These are phyloP conservation scores for Pseudocercospora eumusae DNA, from an alignment of 2,329 filamentous ascomycete species.

Conservation along the genomic window DNA sequence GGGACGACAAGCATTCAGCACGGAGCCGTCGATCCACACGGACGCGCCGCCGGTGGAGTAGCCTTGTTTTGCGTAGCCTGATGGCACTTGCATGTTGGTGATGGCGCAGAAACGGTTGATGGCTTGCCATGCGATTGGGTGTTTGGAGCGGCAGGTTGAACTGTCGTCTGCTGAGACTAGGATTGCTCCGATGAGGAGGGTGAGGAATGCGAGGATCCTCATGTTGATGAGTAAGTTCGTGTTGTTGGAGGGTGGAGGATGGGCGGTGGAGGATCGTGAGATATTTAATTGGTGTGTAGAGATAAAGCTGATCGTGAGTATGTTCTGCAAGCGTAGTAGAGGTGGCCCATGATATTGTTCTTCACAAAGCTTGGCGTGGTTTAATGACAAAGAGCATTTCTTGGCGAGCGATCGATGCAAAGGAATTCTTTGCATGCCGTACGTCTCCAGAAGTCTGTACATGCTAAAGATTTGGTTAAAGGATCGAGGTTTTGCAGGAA, in stretches of 20 bases:
- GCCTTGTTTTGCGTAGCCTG: background rate
- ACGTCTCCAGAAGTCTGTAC: background rate
- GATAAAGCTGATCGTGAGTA: background rate
- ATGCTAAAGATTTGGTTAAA: background rate
- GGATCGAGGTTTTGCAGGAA: background rate
- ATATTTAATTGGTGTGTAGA: background rate
- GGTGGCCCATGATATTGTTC: background rate
- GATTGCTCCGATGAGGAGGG: background rate
- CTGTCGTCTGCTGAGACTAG: constrained; percentile 5
- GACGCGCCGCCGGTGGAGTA: background rate
- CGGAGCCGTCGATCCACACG: constrained; percentile 5
- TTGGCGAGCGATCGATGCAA: background rate
- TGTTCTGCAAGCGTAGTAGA: background rate
- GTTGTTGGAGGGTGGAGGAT: too few species aligned
- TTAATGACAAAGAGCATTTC: background rate
- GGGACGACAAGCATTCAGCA: background rate
- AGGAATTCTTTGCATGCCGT: background rate
- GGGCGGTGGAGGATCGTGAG: too few species aligned
- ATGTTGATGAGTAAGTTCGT: background rate
- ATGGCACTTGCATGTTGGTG: background rate
- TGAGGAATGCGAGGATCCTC: background rate
- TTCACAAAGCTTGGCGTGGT: background rate
- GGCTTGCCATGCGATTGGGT: background rate
- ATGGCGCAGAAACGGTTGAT: constrained; percentile 12
- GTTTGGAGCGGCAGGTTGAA: background rate